Evolutionary conservation across 805 yeast species (phyloP), one percentile per base, ranked within the genome.

Genomic region (Candida endomychidarum): DNA sequence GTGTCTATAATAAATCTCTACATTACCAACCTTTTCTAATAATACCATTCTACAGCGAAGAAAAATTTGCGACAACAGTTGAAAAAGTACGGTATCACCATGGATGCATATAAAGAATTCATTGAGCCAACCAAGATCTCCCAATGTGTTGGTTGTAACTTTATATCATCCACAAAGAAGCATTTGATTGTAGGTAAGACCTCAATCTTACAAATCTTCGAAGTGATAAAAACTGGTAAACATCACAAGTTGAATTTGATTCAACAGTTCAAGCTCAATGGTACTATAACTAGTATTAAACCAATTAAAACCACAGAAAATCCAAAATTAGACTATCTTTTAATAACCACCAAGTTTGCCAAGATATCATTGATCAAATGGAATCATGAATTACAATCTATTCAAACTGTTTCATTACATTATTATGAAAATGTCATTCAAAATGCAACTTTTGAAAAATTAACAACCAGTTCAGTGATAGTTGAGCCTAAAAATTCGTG

Each of bases 31-130:
- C n/a, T n/a, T n/a, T n/a, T n/a, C n/a, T n/a, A n/a, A n/a, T n/a
- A n/a, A n/a, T n/a, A n/a, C n/a, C n/a, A n/a, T n/a, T n/a, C n/a
- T n/a, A n/a, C n/a, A n/a, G n/a, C n/a, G n/a, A n/a, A n/a, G n/a
- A 27, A 32, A 32, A 32, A 20, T 32, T 32, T 32, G 34, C 31
- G 21, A 28, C 31, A 15, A 8, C 16, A 30, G 15, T 30, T n/a
- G n/a, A 14, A 14, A 14, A 20, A 20, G 8, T 8, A 28, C 4
- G 7, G 3, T 5, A 11, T 12, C 24, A 18, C 16, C 16, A 88
- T 88, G 96, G 87, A 87, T 52, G 83, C 84, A 11, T 86, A 84
- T 59, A 80, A 83, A 48, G 88, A 85, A 57, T 71, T 88, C 49
- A 71, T 85, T 34, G 84, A 78, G 49, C 95, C 96, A 2, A 70